Evolutionary conservation across 768 basidiomycete species (phyloP).

Genomic region (Collybia mongolica): DNA sequence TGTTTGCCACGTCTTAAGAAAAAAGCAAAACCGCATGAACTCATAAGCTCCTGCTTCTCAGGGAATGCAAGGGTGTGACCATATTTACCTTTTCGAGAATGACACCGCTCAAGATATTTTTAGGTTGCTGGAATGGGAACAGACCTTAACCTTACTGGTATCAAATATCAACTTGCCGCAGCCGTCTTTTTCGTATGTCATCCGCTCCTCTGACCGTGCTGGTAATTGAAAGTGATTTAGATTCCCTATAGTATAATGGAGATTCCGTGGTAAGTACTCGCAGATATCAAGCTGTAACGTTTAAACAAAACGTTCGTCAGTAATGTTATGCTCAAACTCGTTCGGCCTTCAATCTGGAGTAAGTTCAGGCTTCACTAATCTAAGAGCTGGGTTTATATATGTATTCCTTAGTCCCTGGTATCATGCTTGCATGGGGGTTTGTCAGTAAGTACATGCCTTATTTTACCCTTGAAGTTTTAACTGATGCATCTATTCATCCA

Average conservation of each 20-base stretch:
- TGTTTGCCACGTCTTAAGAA: neutral
- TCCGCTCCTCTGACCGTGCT: neutral
- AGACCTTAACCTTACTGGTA: constrained; percentile 27
- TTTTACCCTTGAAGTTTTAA: no score
- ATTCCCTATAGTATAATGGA: constrained; percentile 29
- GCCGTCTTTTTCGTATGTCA: constrained; percentile 31
- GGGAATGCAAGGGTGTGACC: no score
- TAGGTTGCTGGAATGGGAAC: constrained; percentile 30
- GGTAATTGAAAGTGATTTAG: no score
- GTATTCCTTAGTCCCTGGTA: constrained; percentile 22
- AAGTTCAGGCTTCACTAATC: neutral
- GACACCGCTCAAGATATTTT: constrained; percentile 22
- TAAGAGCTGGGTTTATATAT: neutral
- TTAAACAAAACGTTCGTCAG: constrained; percentile 9
- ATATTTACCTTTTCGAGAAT: neutral
- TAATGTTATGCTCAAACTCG: constrained; percentile 29
- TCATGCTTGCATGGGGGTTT: constrained; percentile 31
- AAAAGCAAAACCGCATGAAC: no score
- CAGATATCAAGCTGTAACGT: neutral
- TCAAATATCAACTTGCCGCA: constrained; percentile 34
- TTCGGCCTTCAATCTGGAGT: constrained; percentile 32
- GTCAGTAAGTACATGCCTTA: neutral
- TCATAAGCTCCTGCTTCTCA: no score
- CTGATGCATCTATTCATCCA: neutral
- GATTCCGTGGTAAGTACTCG: constrained; percentile 27